phyloP scores from a whole-genome alignment of 371 early-diverging fungal species.

The Saksenaea oblongispora region DNA sequence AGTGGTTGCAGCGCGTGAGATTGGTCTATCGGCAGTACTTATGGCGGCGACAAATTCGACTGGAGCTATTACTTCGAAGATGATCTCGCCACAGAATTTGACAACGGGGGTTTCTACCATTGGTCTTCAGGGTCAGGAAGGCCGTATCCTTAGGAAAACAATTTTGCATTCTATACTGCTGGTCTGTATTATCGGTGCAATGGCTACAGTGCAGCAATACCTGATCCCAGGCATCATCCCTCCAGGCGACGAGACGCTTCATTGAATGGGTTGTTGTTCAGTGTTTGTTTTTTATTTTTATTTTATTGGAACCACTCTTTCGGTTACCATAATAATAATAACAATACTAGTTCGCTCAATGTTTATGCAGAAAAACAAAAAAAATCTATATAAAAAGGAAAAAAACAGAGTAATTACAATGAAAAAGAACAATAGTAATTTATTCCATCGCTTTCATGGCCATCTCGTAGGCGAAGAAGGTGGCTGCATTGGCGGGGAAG shows the following conservation, averaged over 20 bases:
- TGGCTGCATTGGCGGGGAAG: constrained; percentile 91
- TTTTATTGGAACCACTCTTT: background rate
- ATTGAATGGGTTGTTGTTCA: too few relatives aligned
- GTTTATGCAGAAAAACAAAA: constrained; percentile 8
- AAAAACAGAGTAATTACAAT: background rate
- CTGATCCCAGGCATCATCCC: constrained; percentile 53
- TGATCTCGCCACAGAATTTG: constrained; percentile 55
- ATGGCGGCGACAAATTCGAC: constrained; percentile 52
- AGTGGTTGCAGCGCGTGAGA: constrained; percentile 50
- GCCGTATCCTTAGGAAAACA: constrained; percentile 39
- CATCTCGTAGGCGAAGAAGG: constrained; percentile 81
- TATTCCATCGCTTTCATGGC: constrained; percentile 57
- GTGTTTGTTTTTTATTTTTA: too few relatives aligned
- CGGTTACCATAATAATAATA: background rate
- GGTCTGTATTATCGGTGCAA: constrained; percentile 40
- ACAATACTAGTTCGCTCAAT: background rate
- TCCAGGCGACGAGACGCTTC: constrained; percentile 6
- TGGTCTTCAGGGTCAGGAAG: constrained; percentile 49
- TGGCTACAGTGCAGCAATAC: constrained; percentile 48
- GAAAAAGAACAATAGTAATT: background rate
- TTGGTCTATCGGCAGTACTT: constrained; percentile 43
- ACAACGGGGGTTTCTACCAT: constrained; percentile 55
- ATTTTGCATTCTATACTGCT: constrained; percentile 45
- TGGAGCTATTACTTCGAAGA: constrained; percentile 49
- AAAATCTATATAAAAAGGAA: constrained; percentile 7